Percentiles rank a stretch among this genome's conserved stretches.
Evolutionary conservation across 75 land plant genomes (phyloP).

Genomic region (Cryptomeria japonica): DNA sequence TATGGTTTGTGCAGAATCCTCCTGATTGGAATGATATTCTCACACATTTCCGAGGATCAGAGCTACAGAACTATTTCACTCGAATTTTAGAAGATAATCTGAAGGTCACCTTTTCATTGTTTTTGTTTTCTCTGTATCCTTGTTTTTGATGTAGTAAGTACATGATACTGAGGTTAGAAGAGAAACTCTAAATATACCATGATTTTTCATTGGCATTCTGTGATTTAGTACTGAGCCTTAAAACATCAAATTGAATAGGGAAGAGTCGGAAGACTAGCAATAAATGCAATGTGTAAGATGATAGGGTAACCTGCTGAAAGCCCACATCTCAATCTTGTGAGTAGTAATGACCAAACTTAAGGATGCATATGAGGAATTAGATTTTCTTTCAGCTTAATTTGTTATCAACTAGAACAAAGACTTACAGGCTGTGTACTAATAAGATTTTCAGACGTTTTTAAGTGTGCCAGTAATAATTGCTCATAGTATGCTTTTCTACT

Average conservation of each 20-base stretch:
- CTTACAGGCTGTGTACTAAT: background rate
- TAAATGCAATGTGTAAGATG: background rate
- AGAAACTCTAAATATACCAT: background rate
- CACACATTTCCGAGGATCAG: constrained; percentile 97
- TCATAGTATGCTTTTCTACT: background rate
- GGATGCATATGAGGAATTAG: background rate
- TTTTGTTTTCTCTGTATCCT: background rate
- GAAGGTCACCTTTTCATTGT: constrained; percentile 60
- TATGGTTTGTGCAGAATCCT: constrained; percentile 68
- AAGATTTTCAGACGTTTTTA: background rate
- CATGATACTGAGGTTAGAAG: background rate
- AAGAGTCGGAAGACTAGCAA: background rate
- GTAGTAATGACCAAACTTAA: background rate
- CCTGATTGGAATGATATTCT: constrained; percentile 99
- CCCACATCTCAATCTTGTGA: background rate
- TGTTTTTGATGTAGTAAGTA: background rate
- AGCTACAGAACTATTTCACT: constrained; percentile 98
- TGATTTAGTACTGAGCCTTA: background rate
- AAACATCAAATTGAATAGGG: background rate
- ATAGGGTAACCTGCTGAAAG: background rate
- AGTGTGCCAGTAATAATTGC: background rate
- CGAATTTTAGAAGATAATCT: constrained; percentile 97
- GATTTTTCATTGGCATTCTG: background rate
- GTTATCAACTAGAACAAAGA: background rate
- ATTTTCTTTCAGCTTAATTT: background rate